phyloP scores from a whole-genome alignment of 2,329 filamentous ascomycete genomes.

The Phialophora chinensis region DNA sequence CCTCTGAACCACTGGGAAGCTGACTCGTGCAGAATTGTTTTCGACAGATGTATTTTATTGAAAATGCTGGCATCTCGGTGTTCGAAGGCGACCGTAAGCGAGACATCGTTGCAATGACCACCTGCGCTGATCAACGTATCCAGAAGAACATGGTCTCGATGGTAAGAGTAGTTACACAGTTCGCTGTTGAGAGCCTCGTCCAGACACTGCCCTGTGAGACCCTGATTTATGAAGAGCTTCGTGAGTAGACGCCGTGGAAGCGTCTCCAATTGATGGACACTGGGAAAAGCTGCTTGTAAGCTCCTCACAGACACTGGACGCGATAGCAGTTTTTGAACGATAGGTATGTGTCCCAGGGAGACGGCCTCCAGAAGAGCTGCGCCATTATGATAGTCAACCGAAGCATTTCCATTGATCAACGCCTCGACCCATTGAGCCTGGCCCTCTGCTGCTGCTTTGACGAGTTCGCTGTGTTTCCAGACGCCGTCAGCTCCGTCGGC shows the following conservation, averaged over 20 bases:
- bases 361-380: slow-evolving; percentile 16
- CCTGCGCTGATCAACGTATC: slow-evolving; percentile 15
- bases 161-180: slow-evolving; percentile 24
- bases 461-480: slow-evolving; percentile 19
- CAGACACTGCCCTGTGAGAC: slow-evolving; percentile 15
- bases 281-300: slow-evolving; percentile 17
- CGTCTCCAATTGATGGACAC: slow-evolving; percentile 8
- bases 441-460: slow-evolving; percentile 10
- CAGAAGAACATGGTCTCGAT: slow-evolving; percentile 16
- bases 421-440: slow-evolving; percentile 1
- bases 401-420: slow-evolving; percentile 12
- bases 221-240: slow-evolving; percentile 19
- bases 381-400: slow-evolving; percentile 19
- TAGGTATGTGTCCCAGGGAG: slow-evolving; percentile 5
- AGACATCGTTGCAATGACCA: slow-evolving; percentile 10
- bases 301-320: slow-evolving; percentile 10
- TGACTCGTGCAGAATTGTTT: slow-evolving; percentile 6
- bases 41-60: slow-evolving; percentile 13
- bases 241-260: slow-evolving; percentile 19
- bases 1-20: slow-evolving; percentile 14
- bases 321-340: slow-evolving; percentile 14
- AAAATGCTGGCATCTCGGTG: slow-evolving; percentile 13
- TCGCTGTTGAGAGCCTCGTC: slow-evolving; percentile 18
- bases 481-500: not conserved
- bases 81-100: slow-evolving; percentile 18